Base-by-base conservation (phyloP, 1,139 yeast species). In the Waltiozyma sp. region DNA sequence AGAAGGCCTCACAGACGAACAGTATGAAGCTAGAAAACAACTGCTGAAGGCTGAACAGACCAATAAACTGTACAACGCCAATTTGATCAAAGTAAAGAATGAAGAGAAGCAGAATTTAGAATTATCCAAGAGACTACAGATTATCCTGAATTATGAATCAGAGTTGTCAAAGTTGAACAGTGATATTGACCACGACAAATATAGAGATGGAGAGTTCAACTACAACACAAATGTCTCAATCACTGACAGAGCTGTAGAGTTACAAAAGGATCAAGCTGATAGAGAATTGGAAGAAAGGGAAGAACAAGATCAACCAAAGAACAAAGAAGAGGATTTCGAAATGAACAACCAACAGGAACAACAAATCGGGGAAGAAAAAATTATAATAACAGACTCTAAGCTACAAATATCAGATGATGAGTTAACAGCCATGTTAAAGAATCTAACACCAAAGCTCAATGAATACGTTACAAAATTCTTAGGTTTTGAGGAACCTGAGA, bases 401-500 rank as follows among this genome's bases (percentile, higher is more conserved):
- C 13, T 31, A 11, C 31, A 47, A 18, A 33, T 39, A 18, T 35
- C 50, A 7, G 44, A 45, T 2, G 44, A 52, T 4, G 59, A 46
- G 28, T 44, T 59, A 19, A 43, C 40, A 11, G 13, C 19, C 8
- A 36, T 42, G 4, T 33, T 54, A 24, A 43, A 42, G 1, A n/a
- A 47, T 4, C 50, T 73, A 23, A 61, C 59, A 23, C 49, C 52
- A 1, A 68, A 67, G 49, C 62, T 76, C 19, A 64, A 61, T 16
- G 60, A 57, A 3, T 62, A 73, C 44, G 60, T 77, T 31, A 77
- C 70, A 46, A 77, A 73, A 46, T 73, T 66, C 46, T 57, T 77
- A 42, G 83, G 82, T 1, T 63, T 73, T 28, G 47, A 50, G 43
- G 84, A 77, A 49, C 74, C 71, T 6, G 69, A 72, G 26, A 62